These are phyloP conservation scores for Colletotrichum sp. DNA, from an alignment of 2,329 filamentous ascomycete species.

Conservation along the genomic window DNA sequence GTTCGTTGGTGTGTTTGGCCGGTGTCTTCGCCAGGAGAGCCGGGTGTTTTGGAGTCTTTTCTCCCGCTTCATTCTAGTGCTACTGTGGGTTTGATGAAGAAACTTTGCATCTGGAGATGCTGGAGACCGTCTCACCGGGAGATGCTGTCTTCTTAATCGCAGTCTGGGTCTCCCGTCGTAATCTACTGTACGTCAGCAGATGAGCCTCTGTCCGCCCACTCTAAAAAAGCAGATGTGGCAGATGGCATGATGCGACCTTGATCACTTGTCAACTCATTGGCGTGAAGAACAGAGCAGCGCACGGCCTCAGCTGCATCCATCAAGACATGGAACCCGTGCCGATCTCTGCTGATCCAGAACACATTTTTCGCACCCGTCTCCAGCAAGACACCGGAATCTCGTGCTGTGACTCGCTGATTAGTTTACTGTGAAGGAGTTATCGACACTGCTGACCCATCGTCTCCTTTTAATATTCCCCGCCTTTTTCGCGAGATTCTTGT, in stretches of 20 bases:
- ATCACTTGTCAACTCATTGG: neutral
- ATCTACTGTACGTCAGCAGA: neutral
- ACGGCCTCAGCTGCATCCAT: neutral
- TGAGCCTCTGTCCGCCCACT: neutral
- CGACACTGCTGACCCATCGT: neutral
- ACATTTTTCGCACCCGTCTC: neutral
- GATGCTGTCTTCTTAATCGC: neutral
- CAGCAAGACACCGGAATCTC: neutral
- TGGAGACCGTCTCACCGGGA: neutral
- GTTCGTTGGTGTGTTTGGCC: neutral
- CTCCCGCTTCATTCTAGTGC: neutral
- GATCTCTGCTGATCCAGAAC: neutral
- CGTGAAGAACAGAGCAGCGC: neutral
- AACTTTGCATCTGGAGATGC: neutral
- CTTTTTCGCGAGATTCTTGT: neutral
- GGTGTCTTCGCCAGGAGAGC: neutral
- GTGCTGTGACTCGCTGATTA: neutral
- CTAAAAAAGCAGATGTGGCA: neutral
- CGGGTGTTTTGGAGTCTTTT: neutral
- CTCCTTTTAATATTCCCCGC: neutral
- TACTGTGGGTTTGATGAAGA: neutral
- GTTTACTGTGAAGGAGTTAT: neutral
- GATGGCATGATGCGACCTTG: neutral
- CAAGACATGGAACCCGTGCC: neutral
- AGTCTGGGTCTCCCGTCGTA: neutral